These are phyloP conservation scores for Myxozyma vanderwaltii DNA, from an alignment of 805 yeast species.

Conservation along the genomic window DNA sequence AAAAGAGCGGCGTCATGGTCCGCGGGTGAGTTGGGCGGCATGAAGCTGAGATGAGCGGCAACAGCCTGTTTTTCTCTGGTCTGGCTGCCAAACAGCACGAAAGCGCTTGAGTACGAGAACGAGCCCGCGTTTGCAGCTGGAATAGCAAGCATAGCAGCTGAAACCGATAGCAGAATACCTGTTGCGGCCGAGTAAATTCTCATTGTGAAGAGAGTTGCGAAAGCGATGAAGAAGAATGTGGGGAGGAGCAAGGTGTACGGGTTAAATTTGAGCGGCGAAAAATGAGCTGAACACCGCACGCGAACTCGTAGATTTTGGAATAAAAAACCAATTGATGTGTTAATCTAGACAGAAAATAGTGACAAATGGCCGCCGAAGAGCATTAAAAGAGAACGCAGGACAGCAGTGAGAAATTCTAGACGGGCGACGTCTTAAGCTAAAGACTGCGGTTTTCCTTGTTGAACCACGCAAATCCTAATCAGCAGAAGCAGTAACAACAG, in stretches of 20 bases:
- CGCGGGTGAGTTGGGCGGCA: neutral
- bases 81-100: conserved; percentile 6
- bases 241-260: neutral
- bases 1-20: neutral
- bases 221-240: neutral
- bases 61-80: conserved; percentile 8
- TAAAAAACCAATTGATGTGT: no score
- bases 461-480: no score
- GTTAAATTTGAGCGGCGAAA: no score
- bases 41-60: neutral
- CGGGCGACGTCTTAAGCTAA: no score
- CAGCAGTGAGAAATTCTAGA: no score
- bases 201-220: neutral
- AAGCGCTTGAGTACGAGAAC: neutral
- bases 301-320: no score
- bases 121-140: conserved; percentile 5
- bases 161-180: neutral
- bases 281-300: no score
- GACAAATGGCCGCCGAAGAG: no score
- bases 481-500: no score
- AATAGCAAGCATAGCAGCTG: neutral
- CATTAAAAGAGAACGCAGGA: no score
- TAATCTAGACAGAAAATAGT: no score
- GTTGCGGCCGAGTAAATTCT: neutral
- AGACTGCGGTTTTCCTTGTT: no score